phyloP scores from a whole-genome alignment of 768 basidiomycete species.

The Russula compacta region DNA sequence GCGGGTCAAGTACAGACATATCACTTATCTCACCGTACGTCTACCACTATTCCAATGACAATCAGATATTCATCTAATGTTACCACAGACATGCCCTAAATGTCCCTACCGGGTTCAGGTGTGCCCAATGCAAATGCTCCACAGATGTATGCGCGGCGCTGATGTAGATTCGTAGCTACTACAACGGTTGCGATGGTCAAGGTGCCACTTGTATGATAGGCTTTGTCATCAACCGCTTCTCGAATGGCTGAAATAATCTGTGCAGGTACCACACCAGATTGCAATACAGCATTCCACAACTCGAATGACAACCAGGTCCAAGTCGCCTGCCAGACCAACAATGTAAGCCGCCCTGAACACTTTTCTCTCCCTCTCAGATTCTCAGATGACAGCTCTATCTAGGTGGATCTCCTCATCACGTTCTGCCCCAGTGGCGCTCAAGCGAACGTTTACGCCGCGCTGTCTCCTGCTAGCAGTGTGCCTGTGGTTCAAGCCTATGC shows the following conservation, averaged over 20 bases:
- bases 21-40: slow-evolving; percentile 40
- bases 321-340: slow-evolving; percentile 33
- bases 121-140: slow-evolving; percentile 7
- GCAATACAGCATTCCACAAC: slow-evolving; percentile 33
- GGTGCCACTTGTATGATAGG: slow-evolving; percentile 35
- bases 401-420: slow-evolving; percentile 2
- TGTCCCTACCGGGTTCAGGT: slow-evolving; percentile 35
- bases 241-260: neutral
- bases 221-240: slow-evolving; percentile 24
- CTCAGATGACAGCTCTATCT: neutral
- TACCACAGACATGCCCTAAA: slow-evolving; percentile 31
- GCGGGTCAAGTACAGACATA: slow-evolving; percentile 40
- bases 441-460: neutral
- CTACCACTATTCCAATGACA: neutral
- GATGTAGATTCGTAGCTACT: slow-evolving; percentile 28
- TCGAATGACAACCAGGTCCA: slow-evolving; percentile 41
- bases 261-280: neutral
- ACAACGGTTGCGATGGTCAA: slow-evolving; percentile 35
- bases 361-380: neutral
- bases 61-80: neutral
- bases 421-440: neutral
- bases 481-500: no score
- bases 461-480: no score
- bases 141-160: neutral
- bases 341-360: slow-evolving; percentile 31